These are phyloP conservation scores for Trichoderma lentiforme DNA, from an alignment of 2,329 filamentous ascomycete species.

Conservation along the genomic window DNA sequence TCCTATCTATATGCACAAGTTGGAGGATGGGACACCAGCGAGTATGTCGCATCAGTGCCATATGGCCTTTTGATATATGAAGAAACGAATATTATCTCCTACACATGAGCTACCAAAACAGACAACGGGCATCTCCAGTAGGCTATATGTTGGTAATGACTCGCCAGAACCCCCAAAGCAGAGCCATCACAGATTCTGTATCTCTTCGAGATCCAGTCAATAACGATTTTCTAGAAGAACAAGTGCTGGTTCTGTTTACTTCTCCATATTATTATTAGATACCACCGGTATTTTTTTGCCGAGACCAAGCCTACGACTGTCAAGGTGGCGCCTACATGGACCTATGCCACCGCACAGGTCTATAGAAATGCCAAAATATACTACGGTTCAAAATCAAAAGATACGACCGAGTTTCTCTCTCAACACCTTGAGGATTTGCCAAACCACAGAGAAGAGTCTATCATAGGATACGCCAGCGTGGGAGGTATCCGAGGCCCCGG, in stretches of 20 bases:
- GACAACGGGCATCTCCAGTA: not conserved
- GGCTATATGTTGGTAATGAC: conserved; percentile 39
- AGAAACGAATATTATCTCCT: not conserved
- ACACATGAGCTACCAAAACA: not conserved
- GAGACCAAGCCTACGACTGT: not conserved
- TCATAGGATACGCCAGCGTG: not conserved
- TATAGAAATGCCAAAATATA: not conserved
- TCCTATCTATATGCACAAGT: not conserved
- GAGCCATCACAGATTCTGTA: not conserved
- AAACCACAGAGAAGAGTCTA: not conserved
- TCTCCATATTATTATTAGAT: not conserved
- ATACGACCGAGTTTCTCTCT: not conserved
- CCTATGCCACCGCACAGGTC: not conserved
- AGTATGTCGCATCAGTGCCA: not conserved
- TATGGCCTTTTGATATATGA: not conserved
- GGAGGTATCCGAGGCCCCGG: not conserved
- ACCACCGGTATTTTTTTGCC: not conserved
- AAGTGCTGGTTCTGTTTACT: not conserved
- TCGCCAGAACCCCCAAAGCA: conserved; percentile 46
- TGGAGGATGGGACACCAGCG: not conserved
- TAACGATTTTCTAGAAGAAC: not conserved
- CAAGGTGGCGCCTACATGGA: not conserved
- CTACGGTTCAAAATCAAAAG: not conserved
- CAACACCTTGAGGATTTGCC: not conserved
- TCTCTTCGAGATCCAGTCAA: not conserved